Conservation (phyloP, 768 basidiomycete species). For the Coprinopsis sp. region DNA sequence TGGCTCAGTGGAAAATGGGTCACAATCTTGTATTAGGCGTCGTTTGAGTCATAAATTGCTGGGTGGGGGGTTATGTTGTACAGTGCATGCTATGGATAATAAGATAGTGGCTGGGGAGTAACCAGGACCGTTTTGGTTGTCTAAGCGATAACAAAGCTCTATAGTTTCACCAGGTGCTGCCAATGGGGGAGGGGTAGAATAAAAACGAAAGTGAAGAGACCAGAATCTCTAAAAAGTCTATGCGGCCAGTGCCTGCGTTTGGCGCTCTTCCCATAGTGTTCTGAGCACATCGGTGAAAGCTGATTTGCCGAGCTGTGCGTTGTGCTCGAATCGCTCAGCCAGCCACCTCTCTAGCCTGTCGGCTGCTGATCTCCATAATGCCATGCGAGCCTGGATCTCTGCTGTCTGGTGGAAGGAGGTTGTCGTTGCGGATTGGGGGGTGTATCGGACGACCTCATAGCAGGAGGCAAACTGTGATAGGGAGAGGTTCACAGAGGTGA, state of each 20-base stretch:
- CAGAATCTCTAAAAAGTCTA: background rate
- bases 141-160: too few relatives aligned
- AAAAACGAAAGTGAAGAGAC: too few relatives aligned
- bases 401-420: conserved; percentile 89
- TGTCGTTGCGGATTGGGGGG: conserved; percentile 55
- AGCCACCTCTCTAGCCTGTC: conserved; percentile 84
- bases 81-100: too few relatives aligned
- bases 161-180: too few relatives aligned
- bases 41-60: background rate
- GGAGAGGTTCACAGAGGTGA: conserved; percentile 90
- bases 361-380: conserved; percentile 75
- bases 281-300: conserved; percentile 88
- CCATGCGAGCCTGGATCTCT: conserved; percentile 80
- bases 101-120: too few relatives aligned
- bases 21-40: conserved; percentile 3
- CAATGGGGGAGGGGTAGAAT: too few relatives aligned
- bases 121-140: too few relatives aligned
- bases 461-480: conserved; percentile 94
- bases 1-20: background rate
- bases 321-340: conserved; percentile 85
- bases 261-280: conserved; percentile 70
- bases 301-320: conserved; percentile 83
- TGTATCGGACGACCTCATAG: conserved; percentile 85
- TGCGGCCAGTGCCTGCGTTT: conserved; percentile 20
- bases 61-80: too few relatives aligned